phyloP scores from a whole-genome alignment of 2,329 filamentous ascomycete genomes.

The Ampelomyces quisqualis region DNA sequence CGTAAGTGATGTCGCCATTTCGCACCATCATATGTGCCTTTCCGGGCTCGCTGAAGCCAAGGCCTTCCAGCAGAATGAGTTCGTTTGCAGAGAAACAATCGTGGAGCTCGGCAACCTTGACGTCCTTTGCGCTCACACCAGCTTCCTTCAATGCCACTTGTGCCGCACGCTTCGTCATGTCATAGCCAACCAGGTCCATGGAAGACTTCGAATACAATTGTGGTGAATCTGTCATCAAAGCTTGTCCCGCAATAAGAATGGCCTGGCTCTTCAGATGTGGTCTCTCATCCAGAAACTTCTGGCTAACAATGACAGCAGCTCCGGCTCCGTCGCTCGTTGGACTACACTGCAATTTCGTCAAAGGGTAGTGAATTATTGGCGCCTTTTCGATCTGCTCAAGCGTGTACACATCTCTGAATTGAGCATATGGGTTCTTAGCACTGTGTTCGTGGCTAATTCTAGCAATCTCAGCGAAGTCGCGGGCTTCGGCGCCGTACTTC shows the following conservation, averaged over 20 bases:
- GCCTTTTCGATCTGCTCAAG: conserved; percentile 75
- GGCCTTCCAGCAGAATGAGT: conserved; percentile 80
- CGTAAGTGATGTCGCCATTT: conserved; percentile 85
- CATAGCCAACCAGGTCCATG: conserved; percentile 87
- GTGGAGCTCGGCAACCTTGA: conserved; percentile 86
- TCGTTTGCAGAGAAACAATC: conserved; percentile 97
- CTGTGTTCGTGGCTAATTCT: conserved; percentile 89
- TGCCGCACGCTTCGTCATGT: conserved; percentile 76
- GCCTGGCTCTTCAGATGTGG: conserved; percentile 80
- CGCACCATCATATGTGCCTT: conserved; percentile 91
- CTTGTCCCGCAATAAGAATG: conserved; percentile 82
- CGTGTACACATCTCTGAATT: conserved; percentile 89
- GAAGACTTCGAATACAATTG: conserved; percentile 73
- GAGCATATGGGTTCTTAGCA: conserved; percentile 87
- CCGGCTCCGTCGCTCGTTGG: conserved; percentile 91
- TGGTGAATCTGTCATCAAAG: conserved; percentile 77
- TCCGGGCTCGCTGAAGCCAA: conserved; percentile 73
- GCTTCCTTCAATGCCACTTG: conserved; percentile 71
- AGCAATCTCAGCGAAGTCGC: conserved; percentile 92
- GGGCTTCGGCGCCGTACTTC: conserved; percentile 78
- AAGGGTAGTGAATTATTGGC: conserved; percentile 75
- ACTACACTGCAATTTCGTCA: conserved; percentile 96
- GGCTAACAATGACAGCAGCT: conserved; percentile 82
- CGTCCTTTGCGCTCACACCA: conserved; percentile 62
- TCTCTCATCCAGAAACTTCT: conserved; percentile 80